Base-by-base conservation (phyloP, 768 basidiomycete genomes). In the Agrocybe praecox region DNA sequence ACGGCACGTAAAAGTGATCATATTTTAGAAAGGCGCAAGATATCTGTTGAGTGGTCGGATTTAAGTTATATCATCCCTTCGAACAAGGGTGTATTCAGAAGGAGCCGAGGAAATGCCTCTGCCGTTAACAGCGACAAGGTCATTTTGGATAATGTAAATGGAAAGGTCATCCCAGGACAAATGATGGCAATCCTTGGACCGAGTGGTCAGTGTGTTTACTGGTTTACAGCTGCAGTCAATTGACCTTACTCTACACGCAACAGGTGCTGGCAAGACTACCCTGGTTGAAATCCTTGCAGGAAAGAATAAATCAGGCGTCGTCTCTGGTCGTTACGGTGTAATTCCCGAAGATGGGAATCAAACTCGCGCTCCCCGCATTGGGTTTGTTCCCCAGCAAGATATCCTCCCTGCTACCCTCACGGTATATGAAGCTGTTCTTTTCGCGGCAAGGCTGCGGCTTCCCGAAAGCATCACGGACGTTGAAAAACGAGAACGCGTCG, bases 121-220 rank as follows among this genome's bases (percentile, higher is more conserved):
- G 61, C 62, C 26, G 29, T 60, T 46, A 74, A 74, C 56, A 75
- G 81, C 57, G 85, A 86, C 48, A 85, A 88, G 64, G 76, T 82
- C 34, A 79, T 97, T 15, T 74, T 98, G 40, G 86, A 92, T 65
- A 74, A 75, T 40, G 79, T 94, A 26, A 84, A 73, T 47, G 96
- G 95, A 0, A 69, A 72, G 10, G 83, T 96, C n/a, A 72, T 76
- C 2, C 84, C 92, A 0, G 94, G 96, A 10, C 83, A 90, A 58
- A 86, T 97, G 77, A 87, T 94, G 82, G 92, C 91, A n/a, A 85
- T 97, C 53, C 81, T 98, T 2, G 96, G 96, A 0, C 94, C 96
- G 0, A 92, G 90, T 62, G 95, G 94, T 78, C 65, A 59, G 73
- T 47, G 26, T 22, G 11, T 14, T 18, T n/a, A 17, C 17, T 40